phyloP scores from a whole-genome alignment of 148 eudicot species.

The Fagopyrum homotropicum region DNA sequence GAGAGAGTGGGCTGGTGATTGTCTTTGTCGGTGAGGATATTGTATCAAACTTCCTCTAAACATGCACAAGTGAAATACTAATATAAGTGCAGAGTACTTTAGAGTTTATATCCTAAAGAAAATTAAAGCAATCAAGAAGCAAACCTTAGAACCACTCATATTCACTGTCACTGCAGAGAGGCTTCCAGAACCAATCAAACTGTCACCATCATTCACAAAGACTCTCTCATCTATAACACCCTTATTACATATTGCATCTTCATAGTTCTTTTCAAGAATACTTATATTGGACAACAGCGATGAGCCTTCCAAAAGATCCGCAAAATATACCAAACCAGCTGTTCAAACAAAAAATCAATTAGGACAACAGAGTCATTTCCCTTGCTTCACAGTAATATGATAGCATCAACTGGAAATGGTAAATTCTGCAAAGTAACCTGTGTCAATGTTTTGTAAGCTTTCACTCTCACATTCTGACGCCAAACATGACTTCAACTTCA shows the following conservation, averaged over 20 bases:
- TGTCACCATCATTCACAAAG: conserved; percentile 71
- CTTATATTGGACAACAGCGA: conserved; percentile 47
- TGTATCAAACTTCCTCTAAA: conserved; percentile 56
- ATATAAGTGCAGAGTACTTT: neutral
- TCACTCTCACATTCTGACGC: conserved; percentile 55
- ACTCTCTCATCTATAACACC: conserved; percentile 88
- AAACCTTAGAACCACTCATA: conserved; percentile 66
- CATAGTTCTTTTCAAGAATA: conserved; percentile 71
- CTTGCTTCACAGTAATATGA: neutral
- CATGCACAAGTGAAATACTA: neutral
- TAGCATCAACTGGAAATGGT: neutral
- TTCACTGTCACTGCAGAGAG: conserved; percentile 74
- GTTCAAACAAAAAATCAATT: conserved; percentile 14
- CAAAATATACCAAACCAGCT: conserved; percentile 73
- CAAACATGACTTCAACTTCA: conserved; percentile 49
- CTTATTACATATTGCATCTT: conserved; percentile 51
- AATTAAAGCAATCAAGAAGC: conserved; percentile 4
- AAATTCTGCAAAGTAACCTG: conserved; percentile 39
- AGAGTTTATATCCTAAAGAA: conserved; percentile 1
- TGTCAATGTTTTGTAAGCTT: conserved; percentile 48
- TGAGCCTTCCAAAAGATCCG: conserved; percentile 60
- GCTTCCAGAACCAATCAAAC: conserved; percentile 84
- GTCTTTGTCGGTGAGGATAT: conserved; percentile 80
- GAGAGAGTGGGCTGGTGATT: conserved; percentile 65
- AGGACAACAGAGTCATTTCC: neutral